Base-by-base conservation (phyloP, 768 basidiomycete genomes). In the Austroboletus eburneus region DNA sequence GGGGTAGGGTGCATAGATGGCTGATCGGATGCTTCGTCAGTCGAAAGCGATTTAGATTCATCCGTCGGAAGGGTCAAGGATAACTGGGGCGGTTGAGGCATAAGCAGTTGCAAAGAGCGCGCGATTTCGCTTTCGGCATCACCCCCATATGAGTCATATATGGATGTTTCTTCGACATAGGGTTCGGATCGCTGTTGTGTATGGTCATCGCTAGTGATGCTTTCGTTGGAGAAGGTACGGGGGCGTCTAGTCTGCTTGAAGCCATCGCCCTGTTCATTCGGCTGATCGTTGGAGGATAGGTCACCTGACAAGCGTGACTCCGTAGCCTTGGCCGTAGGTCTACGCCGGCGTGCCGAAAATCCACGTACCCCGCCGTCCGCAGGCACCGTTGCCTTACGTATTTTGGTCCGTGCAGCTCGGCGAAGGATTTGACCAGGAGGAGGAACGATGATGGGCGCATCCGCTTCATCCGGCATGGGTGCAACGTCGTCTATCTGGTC, bases 321-420 rank as follows among this genome's bases (percentile, higher is more conserved):
- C 30, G 51, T 45, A 17, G 22, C 49, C 21, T 51, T 53, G 23
- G 62, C 56, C 4, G 64, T 44, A 16, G 69, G 58, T 27, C 67
- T 53, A 40, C 59, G 57, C 39, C 65, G 55, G 25, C 54, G 62
- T 25, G 49, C 66, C 30, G 79, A 66, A 67, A 94, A 94, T 10
- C 91, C 84, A 74, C 90, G 90, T 2, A 88, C 88, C 27, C 79
- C 82, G 10, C 86, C 87, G 65, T 88, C 90, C 20, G 82, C 87
- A 13, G 79, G 75, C 6, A 85, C 64, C 5, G 80, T 78, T 13
- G 83, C 74, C 70, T 98, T 99, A 29, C 95, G 85, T 56, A 98
- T 96, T 72, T 92, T 93, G 1, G 96, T 99, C 13, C 95, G 82
- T 4, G 92, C 92, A 9, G 92, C 81, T 30, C 96, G 86, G 18